Conservation (phyloP, 805 yeast species). For the Candida boleticola region DNA sequence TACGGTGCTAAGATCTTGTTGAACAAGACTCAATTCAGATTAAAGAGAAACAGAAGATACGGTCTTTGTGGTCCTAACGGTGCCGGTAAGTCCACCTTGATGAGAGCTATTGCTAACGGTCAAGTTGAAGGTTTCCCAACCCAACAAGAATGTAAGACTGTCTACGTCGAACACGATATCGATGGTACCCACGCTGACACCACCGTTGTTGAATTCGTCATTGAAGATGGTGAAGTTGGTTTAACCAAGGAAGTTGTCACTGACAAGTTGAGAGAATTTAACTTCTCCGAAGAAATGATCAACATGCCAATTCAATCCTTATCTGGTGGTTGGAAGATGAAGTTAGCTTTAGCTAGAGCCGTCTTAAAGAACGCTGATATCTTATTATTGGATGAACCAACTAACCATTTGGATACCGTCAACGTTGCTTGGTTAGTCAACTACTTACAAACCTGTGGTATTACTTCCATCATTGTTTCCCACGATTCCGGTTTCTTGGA, state of each 20-base stretch:
- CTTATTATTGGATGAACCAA: conserved; percentile 98
- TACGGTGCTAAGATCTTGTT: conserved; percentile 99
- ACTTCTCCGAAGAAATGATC: conserved; percentile 92
- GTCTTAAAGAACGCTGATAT: conserved; percentile 98
- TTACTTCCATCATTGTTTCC: conserved; percentile 97
- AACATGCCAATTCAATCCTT: conserved; percentile 91
- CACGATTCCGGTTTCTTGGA: conserved; percentile 99
- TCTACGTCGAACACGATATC: conserved; percentile 99
- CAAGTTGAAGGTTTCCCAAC: conserved; percentile 99
- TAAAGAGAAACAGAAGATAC: conserved; percentile 98
- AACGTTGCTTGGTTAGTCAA: conserved; percentile 99
- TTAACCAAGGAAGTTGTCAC: conserved; percentile 66
- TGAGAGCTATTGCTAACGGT: conserved; percentile 97
- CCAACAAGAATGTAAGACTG: conserved; percentile 98
- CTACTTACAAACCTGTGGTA: conserved; percentile 98
- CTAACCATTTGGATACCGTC: conserved; percentile 99
- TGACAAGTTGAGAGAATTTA: conserved; percentile 82
- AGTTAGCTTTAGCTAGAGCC: conserved; percentile 98
- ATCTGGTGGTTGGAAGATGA: conserved; percentile 99
- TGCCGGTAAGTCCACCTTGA: conserved; percentile 60
- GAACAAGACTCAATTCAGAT: conserved; percentile 98
- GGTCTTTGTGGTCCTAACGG: conserved; percentile 80
- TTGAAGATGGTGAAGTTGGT: conserved; percentile 76
- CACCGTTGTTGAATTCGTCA: conserved; percentile 88
- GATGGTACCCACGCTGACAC: conserved; percentile 96